These are phyloP conservation scores for Microcyclospora tardicrescens DNA, from an alignment of 2,329 filamentous ascomycete species.

Conservation along the genomic window DNA sequence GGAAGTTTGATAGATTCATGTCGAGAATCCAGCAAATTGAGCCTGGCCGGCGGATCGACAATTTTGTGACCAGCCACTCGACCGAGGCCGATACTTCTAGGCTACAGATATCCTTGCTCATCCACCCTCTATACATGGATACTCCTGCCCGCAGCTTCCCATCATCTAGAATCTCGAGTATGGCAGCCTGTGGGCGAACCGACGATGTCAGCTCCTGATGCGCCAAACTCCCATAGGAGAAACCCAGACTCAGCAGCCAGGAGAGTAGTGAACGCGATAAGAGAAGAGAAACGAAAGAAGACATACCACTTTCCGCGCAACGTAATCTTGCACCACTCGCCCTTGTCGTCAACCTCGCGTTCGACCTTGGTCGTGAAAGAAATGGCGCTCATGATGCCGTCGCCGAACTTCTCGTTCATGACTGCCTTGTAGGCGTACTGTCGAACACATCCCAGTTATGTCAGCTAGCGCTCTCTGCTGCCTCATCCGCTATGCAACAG, in stretches of 20 bases:
- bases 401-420: constrained; percentile 72
- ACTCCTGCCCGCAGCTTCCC: not conserved
- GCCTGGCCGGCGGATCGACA: too few species aligned
- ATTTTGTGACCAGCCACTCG: too few species aligned
- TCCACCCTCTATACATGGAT: not conserved
- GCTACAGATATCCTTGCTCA: not conserved
- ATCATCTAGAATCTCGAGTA: constrained; percentile 34
- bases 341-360: constrained; percentile 66
- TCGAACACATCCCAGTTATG: too few species aligned
- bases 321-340: constrained; percentile 76
- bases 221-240: not conserved
- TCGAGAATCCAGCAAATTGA: too few species aligned
- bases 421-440: constrained; percentile 83
- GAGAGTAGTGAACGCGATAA: too few species aligned
- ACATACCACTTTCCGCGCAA: constrained; percentile 69
- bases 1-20: too few species aligned
- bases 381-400: constrained; percentile 93
- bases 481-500: too few species aligned
- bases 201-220: not conserved
- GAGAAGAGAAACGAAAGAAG: not conserved
- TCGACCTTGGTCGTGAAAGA: constrained; percentile 82
- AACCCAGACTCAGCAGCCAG: not conserved
- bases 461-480: too few species aligned
- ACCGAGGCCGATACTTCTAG: too few species aligned
- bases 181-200: constrained; percentile 28